These are phyloP conservation scores for Blastobotrys apis DNA, from an alignment of 1,139 yeast species.

Conservation along the genomic window DNA sequence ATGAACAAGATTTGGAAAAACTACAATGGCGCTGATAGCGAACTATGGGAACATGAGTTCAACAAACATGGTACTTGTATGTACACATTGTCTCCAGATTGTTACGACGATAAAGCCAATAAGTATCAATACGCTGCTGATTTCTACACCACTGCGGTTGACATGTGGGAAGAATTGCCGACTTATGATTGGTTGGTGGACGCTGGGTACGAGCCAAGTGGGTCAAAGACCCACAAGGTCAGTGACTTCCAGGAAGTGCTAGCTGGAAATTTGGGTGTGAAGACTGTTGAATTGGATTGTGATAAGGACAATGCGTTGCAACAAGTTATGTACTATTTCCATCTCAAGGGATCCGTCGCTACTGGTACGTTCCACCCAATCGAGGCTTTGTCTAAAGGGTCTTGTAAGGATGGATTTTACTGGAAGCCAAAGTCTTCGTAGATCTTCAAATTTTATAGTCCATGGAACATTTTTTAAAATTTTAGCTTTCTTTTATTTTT, in stretches of 20 bases:
- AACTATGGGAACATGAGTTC: constrained; percentile 88
- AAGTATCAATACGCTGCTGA: constrained; percentile 67
- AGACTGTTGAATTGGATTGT: constrained; percentile 46
- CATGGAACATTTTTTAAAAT: too few relatives aligned
- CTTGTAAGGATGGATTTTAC: constrained; percentile 65
- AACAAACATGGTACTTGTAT: constrained; percentile 95
- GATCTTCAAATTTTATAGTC: too few relatives aligned
- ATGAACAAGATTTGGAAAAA: constrained; percentile 75
- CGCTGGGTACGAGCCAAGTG: constrained; percentile 68
- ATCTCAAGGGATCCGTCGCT: constrained; percentile 68
- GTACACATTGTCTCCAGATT: constrained; percentile 66
- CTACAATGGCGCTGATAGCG: constrained; percentile 65
- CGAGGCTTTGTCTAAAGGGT: constrained; percentile 50
- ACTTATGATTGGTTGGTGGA: constrained; percentile 62
- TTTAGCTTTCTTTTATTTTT: too few relatives aligned
- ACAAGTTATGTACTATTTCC: constrained; percentile 89
- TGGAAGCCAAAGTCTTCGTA: constrained; percentile 58
- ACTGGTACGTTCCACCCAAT: constrained; percentile 65
- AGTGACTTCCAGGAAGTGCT: constrained; percentile 66
- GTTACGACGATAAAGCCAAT: constrained; percentile 47
- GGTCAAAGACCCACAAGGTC: constrained; percentile 56
- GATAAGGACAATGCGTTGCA: constrained; percentile 41
- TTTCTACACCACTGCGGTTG: constrained; percentile 64
- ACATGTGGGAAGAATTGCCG: constrained; percentile 59
- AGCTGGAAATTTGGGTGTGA: constrained; percentile 36